These are phyloP conservation scores for Wallacemonas sp. DNA, from an alignment of 208 protist species.

Conservation along the genomic window DNA sequence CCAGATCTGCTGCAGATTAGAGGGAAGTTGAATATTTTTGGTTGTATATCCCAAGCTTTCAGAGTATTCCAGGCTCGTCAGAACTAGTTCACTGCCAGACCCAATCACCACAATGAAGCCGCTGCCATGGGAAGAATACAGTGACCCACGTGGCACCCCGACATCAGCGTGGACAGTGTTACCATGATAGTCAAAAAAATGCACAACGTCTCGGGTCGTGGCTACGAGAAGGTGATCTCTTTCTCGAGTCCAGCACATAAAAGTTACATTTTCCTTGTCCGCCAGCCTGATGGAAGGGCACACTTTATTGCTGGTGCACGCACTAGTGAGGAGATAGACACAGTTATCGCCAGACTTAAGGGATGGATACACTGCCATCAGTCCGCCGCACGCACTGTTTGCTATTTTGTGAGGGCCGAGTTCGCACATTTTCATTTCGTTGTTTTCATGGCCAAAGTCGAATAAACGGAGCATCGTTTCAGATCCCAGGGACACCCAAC, in stretches of 20 bases:
- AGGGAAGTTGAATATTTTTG: conserved; percentile 27
- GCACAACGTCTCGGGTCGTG: conserved; percentile 34
- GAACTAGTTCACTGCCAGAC: background rate
- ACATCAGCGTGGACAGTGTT: background rate
- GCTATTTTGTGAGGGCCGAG: conserved; percentile 39
- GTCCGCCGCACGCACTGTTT: conserved; percentile 45
- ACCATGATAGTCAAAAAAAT: conserved; percentile 63
- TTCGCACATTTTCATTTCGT: conserved; percentile 15
- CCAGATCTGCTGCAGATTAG: conserved; percentile 18
- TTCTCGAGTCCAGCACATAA: conserved; percentile 65
- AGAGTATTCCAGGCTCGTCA: conserved; percentile 17
- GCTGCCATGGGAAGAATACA: conserved; percentile 7
- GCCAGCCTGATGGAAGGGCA: conserved; percentile 26
- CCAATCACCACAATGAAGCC: conserved; percentile 9
- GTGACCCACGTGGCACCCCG: background rate
- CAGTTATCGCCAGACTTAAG: background rate
- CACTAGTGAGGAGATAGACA: conserved; percentile 10
- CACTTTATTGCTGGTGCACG: conserved; percentile 19
- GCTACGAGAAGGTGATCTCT: conserved; percentile 68
- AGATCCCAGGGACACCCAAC: conserved; percentile 62
- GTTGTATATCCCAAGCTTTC: conserved; percentile 15
- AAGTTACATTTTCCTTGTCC: conserved; percentile 51
- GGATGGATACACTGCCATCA: conserved; percentile 48
- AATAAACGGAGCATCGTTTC: conserved; percentile 57
- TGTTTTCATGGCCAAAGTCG: conserved; percentile 41